Evolutionary conservation across 495 filamentous ascomycete genomes (phyloP), one percentile per base, ranked within the genome.

Genomic region (Aspergillus conjunctus): DNA sequence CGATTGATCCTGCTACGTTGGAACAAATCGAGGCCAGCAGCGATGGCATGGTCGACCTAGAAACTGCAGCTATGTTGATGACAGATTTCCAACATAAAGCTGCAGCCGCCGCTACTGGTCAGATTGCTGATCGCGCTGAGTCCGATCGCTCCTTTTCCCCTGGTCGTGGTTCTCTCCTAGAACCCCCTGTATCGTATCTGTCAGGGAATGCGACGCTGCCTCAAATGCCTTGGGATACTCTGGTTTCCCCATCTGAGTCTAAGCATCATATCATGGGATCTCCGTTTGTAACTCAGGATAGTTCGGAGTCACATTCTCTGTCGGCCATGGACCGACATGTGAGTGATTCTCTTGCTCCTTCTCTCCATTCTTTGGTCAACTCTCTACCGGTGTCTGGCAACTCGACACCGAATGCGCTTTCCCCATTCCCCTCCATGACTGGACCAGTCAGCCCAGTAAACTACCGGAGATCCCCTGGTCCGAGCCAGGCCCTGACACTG

Each of bases 1-100:
- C 88, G 59, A 84, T 97, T 70, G 94, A 98, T 68, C 85, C 92
- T 22, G 88, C 91, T 32, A 88, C 92, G 33, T 79, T 98, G 68
- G 94, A 98, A 78, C 93, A 97, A 74, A 91, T 97, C 61, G 93
- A 97, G 77, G 91, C 90, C 63, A 91, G 88, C 78, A 91, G 87
- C 78, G 94, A 98, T 73, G 92, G 91, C 73, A 91, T 94, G 83
- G 91, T 96, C 72, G 93, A 97, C 79, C 87, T 97, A 74, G 94
- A 98, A 84, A 93, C 92, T 70, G 94, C 94, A 68, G 94, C 95
- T 64, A 97, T 96, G 91, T 87, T 98, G 81, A 94, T 98, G 84
- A 94, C 95, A 71, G 91, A 98, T 77, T 89, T 98, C 74, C 95
- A 96, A 80, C 92, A 97, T 77, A 96, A 97, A 79, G 93, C 94